phyloP scores from a whole-genome alignment of 768 basidiomycete genomes.

The Exsudoporus frostii region DNA sequence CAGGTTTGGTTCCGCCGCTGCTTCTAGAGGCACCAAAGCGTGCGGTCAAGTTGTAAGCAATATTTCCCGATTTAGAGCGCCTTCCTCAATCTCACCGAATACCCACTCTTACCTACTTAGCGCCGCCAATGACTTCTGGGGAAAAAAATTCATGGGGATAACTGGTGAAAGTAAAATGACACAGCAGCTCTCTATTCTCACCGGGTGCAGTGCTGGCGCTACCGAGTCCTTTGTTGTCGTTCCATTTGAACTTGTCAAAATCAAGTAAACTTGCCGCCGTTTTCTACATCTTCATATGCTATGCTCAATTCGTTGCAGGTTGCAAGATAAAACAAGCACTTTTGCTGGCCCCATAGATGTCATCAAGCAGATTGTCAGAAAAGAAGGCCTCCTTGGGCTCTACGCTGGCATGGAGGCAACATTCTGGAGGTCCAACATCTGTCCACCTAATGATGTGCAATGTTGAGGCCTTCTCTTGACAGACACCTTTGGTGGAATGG shows the following conservation, averaged over 20 bases:
- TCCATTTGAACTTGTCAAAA: constrained; percentile 94
- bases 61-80: neutral
- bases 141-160: constrained; percentile 63
- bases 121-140: constrained; percentile 95
- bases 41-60: constrained; percentile 86
- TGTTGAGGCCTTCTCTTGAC: neutral
- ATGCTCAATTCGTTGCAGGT: constrained; percentile 35
- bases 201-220: constrained; percentile 92
- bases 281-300: neutral
- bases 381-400: constrained; percentile 79
- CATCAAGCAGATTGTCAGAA: constrained; percentile 70
- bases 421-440: constrained; percentile 75
- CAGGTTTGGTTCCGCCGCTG: constrained; percentile 91
- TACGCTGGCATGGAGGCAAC: constrained; percentile 97
- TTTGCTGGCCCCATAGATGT: constrained; percentile 93
- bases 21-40: constrained; percentile 97
- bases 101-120: constrained; percentile 34
- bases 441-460: neutral
- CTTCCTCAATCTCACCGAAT: neutral
- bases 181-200: constrained; percentile 80
- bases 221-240: constrained; percentile 95
- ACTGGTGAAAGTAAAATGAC: constrained; percentile 83
- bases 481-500: constrained; percentile 92
- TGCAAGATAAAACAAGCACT: constrained; percentile 91
- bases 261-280: constrained; percentile 49